Percentiles rank a stretch among this genome's conserved stretches.
These are phyloP conservation scores for Alternaria tenuissima DNA, from an alignment of 2,329 filamentous ascomycete species.

Conservation along the genomic window DNA sequence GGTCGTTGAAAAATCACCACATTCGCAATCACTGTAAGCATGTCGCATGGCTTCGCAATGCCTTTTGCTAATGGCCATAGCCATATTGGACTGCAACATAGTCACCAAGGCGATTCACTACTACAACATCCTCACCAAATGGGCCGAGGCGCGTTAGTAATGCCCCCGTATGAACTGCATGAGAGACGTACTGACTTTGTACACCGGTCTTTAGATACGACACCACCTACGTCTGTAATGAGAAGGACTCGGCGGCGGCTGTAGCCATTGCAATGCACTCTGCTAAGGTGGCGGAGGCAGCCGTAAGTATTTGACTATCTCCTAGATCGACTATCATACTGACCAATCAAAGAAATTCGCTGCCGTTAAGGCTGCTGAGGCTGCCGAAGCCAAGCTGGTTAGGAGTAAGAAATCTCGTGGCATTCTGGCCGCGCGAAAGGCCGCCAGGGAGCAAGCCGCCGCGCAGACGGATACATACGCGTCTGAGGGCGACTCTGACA, in stretches of 20 bases:
- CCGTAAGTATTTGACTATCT: conserved; percentile 11
- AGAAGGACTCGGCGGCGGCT: conserved; percentile 11
- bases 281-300: neutral
- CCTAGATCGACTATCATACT: neutral
- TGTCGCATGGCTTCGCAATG: neutral
- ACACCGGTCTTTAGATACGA: conserved; percentile 20
- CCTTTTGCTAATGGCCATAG: neutral
- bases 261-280: conserved; percentile 7
- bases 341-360: conserved; percentile 1
- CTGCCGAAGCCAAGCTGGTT: conserved; percentile 12
- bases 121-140: conserved; percentile 9
- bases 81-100: neutral
- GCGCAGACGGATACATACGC: neutral
- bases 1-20: neutral
- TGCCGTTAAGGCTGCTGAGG: neutral
- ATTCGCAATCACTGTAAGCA: neutral
- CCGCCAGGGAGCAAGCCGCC: conserved; percentile 8
- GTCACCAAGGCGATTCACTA: neutral
- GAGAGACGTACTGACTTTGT: too few relatives aligned
- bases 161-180: too few relatives aligned
- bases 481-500: neutral
- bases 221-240: conserved; percentile 7
- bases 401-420: conserved; percentile 19
- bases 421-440: conserved; percentile 13
- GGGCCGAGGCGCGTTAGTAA: conserved; percentile 21